These are phyloP conservation scores for Oryza meridionalis DNA, from an alignment of 176 grass and related monocot genomes.

Conservation along the genomic window DNA sequence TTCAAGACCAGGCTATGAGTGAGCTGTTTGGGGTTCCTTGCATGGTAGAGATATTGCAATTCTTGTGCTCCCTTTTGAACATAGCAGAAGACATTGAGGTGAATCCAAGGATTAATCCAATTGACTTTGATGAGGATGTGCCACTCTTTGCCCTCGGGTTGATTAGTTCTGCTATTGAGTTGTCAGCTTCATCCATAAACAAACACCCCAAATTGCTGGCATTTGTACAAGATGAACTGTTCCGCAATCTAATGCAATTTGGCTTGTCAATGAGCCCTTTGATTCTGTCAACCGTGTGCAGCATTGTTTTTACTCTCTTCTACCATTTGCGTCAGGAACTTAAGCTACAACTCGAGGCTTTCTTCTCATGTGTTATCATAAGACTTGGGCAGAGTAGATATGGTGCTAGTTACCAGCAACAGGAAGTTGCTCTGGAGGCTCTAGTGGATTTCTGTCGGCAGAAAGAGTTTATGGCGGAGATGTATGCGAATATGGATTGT, in stretches of 20 bases:
- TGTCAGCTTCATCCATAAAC: conserved; percentile 63
- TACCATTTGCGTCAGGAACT: conserved; percentile 78
- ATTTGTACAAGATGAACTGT: conserved; percentile 92
- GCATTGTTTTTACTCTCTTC: conserved; percentile 92
- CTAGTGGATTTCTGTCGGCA: conserved; percentile 97
- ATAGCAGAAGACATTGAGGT: conserved; percentile 83
- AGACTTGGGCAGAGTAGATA: conserved; percentile 82
- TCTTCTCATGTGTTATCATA: conserved; percentile 94
- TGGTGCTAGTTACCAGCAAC: conserved; percentile 93
- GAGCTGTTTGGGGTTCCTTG: conserved; percentile 80
- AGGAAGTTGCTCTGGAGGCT: conserved; percentile 93
- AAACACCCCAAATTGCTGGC: conserved; percentile 70
- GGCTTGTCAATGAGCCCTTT: conserved; percentile 95
- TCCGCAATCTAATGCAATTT: conserved; percentile 93
- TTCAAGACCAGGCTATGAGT: conserved; percentile 58
- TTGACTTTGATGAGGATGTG: conserved; percentile 96
- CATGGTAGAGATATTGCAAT: conserved; percentile 96
- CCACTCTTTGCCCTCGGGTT: conserved; percentile 90
- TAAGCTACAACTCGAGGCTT: conserved; percentile 94
- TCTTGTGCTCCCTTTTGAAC: conserved; percentile 94
- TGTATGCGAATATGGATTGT: conserved; percentile 98
- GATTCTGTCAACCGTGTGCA: conserved; percentile 88
- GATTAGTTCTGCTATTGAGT: conserved; percentile 81
- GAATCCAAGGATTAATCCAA: conserved; percentile 70
- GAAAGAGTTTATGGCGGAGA: conserved; percentile 96